Base-by-base conservation (phyloP, 805 yeast genomes). In the Hanseniaspora clermontiae region DNA sequence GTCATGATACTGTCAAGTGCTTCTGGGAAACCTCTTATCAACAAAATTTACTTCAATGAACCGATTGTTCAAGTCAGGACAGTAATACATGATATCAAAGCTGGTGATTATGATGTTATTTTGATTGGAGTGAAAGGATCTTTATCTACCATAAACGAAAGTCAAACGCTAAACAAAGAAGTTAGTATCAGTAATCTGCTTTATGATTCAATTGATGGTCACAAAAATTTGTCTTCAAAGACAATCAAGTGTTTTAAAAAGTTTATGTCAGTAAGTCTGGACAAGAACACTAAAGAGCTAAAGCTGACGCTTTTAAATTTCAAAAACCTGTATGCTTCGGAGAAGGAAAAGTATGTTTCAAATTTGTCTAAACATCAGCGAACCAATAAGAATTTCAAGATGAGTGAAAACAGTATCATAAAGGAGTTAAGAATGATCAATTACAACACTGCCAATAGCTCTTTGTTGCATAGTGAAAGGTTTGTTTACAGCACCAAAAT, bases 121-220 rank as follows among this genome's bases (percentile, higher is more conserved):
- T 64, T 81, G 24, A 73, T 83, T 0, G 80, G 87, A 0, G 82
- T 81, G 49, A 71, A 75, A 34, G 89, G 89, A 0, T 67, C 79
- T 0, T 61, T 83, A 14, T 74, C 77, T 49, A 64, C 63, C 7
- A 47, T 69, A 29, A 39, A 49, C 5, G 59, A 47, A 7, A 46
- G 58, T 40, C 62, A 58, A 50, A 50, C 59, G 14, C 43, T 66
- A 6, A 55, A 61, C 37, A 64, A 63, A 36, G 60, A 65, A 38
- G 59, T 69, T 3, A 63, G 71, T 8, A 60, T 68, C 1, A 52
- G 63, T 24, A 70, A 70, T 2, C 58, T 69, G 2, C 57, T 69
- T 14, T 59, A 60, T 43, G 61, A 60, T 48, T 61, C 62, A 4
- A 9, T 51, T 20, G 29, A 11, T 14, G 14, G 10, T 2, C 9